Percentiles rank a stretch among this genome's conserved stretches.
Evolutionary conservation across 2,329 filamentous ascomycete genomes (phyloP).

Genomic region (Sporothrix dimorphospora): DNA sequence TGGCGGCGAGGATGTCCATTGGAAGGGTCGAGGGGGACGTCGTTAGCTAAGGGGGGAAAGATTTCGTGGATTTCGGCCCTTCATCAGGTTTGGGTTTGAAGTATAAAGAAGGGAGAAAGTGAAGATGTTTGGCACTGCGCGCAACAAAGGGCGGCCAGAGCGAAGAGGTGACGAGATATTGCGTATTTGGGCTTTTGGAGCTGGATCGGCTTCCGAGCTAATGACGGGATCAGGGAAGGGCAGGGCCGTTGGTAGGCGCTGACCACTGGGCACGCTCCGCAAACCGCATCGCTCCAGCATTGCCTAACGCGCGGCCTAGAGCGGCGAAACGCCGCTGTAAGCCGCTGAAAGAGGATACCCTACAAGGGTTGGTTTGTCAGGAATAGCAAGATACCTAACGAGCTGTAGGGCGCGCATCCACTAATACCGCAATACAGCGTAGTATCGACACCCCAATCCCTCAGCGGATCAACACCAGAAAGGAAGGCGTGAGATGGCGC

Average conservation of each 20-base stretch:
- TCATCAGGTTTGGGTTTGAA: neutral
- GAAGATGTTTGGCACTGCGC: neutral
- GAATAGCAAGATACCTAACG: no score
- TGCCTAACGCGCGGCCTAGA: constrained; percentile 10
- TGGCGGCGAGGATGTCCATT: constrained; percentile 47
- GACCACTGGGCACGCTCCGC: neutral
- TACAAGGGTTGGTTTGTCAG: neutral
- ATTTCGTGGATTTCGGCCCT: neutral
- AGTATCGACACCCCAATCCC: neutral
- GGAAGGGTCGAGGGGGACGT: neutral
- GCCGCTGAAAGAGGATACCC: neutral
- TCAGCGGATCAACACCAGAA: constrained; percentile 6
- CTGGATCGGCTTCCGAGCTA: neutral
- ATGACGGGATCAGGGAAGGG: constrained; percentile 2
- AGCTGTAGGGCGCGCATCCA: constrained; percentile 3
- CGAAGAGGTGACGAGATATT: neutral
- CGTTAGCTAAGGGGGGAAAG: neutral
- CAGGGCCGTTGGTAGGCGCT: neutral
- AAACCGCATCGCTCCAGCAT: neutral
- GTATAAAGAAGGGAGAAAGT: neutral
- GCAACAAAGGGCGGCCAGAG: constrained; percentile 1
- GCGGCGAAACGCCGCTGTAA: constrained; percentile 2
- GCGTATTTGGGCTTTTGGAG: neutral
- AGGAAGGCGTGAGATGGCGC: constrained; percentile 22
- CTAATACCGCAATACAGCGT: constrained; percentile 1